Evolutionary conservation across 179 eudicot genomes (phyloP).

Genomic region (Sideroxylon spinosum): DNA sequence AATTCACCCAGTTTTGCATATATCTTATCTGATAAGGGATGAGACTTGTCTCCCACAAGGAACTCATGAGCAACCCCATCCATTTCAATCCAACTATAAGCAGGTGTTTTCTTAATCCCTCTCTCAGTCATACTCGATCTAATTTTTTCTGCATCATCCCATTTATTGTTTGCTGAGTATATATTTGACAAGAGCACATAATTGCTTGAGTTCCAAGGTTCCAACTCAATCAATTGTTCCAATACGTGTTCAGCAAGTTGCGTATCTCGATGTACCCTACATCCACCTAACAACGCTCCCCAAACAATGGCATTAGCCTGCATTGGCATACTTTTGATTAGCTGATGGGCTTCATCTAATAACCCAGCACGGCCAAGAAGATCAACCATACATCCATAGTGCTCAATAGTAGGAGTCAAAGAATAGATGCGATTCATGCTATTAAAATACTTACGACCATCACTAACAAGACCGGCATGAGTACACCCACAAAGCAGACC

Average conservation of each 20-base stretch:
- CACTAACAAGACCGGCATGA: slow-evolving; percentile 65
- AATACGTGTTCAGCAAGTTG: slow-evolving; percentile 53
- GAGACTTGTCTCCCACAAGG: slow-evolving; percentile 60
- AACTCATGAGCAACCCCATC: slow-evolving; percentile 69
- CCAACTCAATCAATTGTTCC: slow-evolving; percentile 47
- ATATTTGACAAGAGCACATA: slow-evolving; percentile 72
- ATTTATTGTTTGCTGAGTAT: slow-evolving; percentile 52
- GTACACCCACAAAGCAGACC: slow-evolving; percentile 71
- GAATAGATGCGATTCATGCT: slow-evolving; percentile 35
- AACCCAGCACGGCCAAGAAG: slow-evolving; percentile 70
- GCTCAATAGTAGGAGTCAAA: slow-evolving; percentile 53
- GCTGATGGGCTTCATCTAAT: slow-evolving; percentile 49
- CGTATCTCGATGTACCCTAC: slow-evolving; percentile 57
- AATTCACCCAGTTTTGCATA: slow-evolving; percentile 51
- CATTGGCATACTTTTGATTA: slow-evolving; percentile 55
- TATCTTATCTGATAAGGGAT: slow-evolving; percentile 52
- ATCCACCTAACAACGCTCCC: slow-evolving; percentile 79
- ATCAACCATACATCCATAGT: slow-evolving; percentile 80
- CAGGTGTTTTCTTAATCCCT: slow-evolving; percentile 59
- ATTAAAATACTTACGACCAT: slow-evolving; percentile 48
- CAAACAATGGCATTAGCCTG: slow-evolving; percentile 66
- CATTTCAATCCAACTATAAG: slow-evolving; percentile 70
- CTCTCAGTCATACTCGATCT: slow-evolving; percentile 46
- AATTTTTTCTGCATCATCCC: slow-evolving; percentile 58
- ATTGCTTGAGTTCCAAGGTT: slow-evolving; percentile 65